Conservation (phyloP, 495 filamentous ascomycete species). For the Chaetomium cochliodes region DNA sequence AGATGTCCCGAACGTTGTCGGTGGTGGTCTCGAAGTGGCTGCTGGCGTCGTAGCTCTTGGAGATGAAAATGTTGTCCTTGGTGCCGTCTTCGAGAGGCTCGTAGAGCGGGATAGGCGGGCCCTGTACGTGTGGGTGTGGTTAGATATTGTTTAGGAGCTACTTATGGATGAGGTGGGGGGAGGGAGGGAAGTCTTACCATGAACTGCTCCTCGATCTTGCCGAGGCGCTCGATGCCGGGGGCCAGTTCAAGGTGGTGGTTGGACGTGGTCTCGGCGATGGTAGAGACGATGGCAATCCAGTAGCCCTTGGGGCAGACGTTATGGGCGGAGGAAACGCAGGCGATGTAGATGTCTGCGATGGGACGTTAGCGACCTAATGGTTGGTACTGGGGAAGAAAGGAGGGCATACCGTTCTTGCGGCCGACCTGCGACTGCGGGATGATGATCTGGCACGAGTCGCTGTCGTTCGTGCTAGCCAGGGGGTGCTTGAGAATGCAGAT, state of each 20-base stretch:
- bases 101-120: conserved; percentile 85
- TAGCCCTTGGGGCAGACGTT: conserved; percentile 99
- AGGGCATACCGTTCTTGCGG: conserved; percentile 76
- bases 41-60: conserved; percentile 96
- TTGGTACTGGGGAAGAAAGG: background rate
- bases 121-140: conserved; percentile 40
- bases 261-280: conserved; percentile 84
- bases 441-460: conserved; percentile 92
- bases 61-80: conserved; percentile 93
- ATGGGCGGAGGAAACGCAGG: conserved; percentile 91
- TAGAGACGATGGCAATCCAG: conserved; percentile 97
- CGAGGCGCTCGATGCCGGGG: conserved; percentile 89
- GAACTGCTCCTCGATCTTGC: conserved; percentile 94
- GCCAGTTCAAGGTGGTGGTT: conserved; percentile 96
- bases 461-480: conserved; percentile 77
- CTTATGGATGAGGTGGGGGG: too few relatives aligned
- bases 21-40: conserved; percentile 91
- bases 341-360: conserved; percentile 88
- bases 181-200: conserved; percentile 52
- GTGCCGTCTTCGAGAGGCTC: conserved; percentile 84
- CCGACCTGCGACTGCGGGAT: conserved; percentile 97
- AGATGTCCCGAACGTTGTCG: conserved; percentile 95
- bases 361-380: background rate
- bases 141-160: background rate
- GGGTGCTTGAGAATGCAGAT: conserved; percentile 98